Evolutionary conservation across 306 rosid genomes (phyloP).

Genomic region (Betula pendula): DNA sequence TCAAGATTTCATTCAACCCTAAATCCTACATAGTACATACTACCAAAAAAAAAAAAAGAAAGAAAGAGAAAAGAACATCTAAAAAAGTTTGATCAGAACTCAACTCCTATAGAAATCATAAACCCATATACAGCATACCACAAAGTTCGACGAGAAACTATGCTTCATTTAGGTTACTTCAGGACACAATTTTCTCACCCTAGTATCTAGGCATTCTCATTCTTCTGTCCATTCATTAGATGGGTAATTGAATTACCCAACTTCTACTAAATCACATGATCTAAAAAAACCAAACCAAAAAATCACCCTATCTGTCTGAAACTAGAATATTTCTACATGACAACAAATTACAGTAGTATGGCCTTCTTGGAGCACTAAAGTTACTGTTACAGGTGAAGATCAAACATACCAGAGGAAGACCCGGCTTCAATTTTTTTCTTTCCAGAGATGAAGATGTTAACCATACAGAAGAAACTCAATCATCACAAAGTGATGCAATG

Average conservation of each 20-base stretch:
- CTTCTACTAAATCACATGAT: slow-evolving; percentile 33
- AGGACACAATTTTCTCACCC: slow-evolving; percentile 25
- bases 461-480: slow-evolving; percentile 29
- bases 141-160: slow-evolving; percentile 8
- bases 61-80: not conserved
- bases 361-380: slow-evolving; percentile 26
- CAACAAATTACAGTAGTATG: slow-evolving; percentile 27
- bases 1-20: not conserved
- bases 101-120: not conserved
- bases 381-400: slow-evolving; percentile 24
- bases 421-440: slow-evolving; percentile 16
- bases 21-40: not conserved
- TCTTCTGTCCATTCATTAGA: slow-evolving; percentile 28
- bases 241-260: slow-evolving; percentile 33
- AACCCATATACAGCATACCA: slow-evolving; percentile 23
- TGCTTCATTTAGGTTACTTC: slow-evolving; percentile 15
- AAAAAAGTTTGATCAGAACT: not conserved
- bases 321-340: slow-evolving; percentile 31
- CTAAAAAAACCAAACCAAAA: slow-evolving; percentile 27
- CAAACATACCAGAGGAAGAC: slow-evolving; percentile 25
- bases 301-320: slow-evolving; percentile 36
- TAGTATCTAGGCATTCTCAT: slow-evolving; percentile 5
- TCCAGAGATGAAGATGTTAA: slow-evolving; percentile 19
- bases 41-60: not conserved
- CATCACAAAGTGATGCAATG: slow-evolving; percentile 53